A percentile compares a stretch with the other conserved stretches of the same genome.
Evolutionary conservation across 2,329 filamentous ascomycete genomes (phyloP).

Genomic region (Neofusicoccum parvum): DNA sequence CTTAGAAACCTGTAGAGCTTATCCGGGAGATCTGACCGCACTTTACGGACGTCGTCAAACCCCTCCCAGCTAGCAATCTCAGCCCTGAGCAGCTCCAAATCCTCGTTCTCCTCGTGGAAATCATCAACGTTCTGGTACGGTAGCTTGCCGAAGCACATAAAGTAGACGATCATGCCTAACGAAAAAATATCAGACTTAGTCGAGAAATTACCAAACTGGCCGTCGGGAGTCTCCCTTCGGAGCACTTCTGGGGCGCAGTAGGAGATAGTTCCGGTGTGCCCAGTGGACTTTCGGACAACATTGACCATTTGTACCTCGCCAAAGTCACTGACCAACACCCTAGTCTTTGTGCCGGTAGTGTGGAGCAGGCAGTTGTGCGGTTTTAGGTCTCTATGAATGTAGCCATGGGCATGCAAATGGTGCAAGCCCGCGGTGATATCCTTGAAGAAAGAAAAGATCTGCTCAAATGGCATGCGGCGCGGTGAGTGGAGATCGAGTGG

Average conservation of each 20-base stretch:
- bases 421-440: conserved; percentile 92
- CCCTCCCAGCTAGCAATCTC: conserved; percentile 89
- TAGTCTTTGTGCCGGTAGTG: conserved; percentile 68
- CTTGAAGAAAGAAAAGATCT: conserved; percentile 95
- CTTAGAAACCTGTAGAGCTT: conserved; percentile 85
- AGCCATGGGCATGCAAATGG: conserved; percentile 86
- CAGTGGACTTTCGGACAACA: conserved; percentile 80
- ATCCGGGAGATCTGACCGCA: conserved; percentile 79
- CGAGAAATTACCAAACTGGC: conserved; percentile 87
- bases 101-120: conserved; percentile 87
- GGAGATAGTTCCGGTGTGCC: conserved; percentile 92
- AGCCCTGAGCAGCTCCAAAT: conserved; percentile 78
- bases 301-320: conserved; percentile 91
- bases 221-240: conserved; percentile 61
- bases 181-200: conserved; percentile 99
- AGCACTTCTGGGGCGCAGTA: conserved; percentile 97
- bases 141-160: conserved; percentile 90
- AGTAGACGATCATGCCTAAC: conserved; percentile 96
- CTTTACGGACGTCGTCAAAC: conserved; percentile 74
- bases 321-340: conserved; percentile 94
- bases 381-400: conserved; percentile 95
- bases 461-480: conserved; percentile 69
- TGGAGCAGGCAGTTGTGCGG: conserved; percentile 94
- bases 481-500: conserved; percentile 55
- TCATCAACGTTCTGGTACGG: conserved; percentile 84